Evolutionary conservation across 257 asterid species (phyloP).

Genomic region (Striga asiatica): DNA sequence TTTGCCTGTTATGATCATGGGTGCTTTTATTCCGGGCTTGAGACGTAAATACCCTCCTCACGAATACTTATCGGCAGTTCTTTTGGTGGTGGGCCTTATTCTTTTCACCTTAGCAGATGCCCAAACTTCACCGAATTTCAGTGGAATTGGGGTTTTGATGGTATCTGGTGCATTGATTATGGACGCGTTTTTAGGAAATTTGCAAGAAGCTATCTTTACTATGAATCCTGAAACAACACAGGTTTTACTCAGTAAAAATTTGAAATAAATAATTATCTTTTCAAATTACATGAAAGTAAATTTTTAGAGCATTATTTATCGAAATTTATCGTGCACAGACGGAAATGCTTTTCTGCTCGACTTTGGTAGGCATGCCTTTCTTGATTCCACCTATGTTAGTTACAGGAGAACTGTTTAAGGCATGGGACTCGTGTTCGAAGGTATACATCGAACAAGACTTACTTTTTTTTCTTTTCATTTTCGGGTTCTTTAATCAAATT

Average conservation of each 20-base stretch:
- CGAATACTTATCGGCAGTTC: slow-evolving; percentile 75
- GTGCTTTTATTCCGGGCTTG: slow-evolving; percentile 89
- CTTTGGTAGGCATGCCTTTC: slow-evolving; percentile 95
- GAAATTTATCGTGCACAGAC: slow-evolving; percentile 47
- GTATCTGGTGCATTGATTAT: slow-evolving; percentile 70
- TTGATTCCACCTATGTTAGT: slow-evolving; percentile 80
- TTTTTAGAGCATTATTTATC: no score
- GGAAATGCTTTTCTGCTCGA: slow-evolving; percentile 95
- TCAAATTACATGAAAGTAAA: no score
- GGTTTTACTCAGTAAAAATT: slow-evolving; percentile 27
- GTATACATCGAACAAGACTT: slow-evolving; percentile 23
- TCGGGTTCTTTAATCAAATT: no score
- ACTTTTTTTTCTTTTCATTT: not conserved
- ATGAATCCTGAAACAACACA: slow-evolving; percentile 81
- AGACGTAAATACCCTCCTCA: slow-evolving; percentile 77
- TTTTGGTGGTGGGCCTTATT: slow-evolving; percentile 71
- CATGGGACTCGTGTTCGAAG: slow-evolving; percentile 76
- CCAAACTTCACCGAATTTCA: slow-evolving; percentile 78
- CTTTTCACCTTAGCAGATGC: slow-evolving; percentile 94
- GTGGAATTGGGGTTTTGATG: slow-evolving; percentile 70
- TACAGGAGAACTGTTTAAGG: slow-evolving; percentile 72
- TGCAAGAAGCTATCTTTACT: slow-evolving; percentile 89
- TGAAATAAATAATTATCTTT: no score
- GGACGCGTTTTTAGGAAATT: slow-evolving; percentile 83
- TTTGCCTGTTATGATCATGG: slow-evolving; percentile 93